Percentiles rank a stretch among this genome's conserved stretches.
Conservation (phyloP, 2,329 filamentous ascomycete species). For the Phialophora chinensis region DNA sequence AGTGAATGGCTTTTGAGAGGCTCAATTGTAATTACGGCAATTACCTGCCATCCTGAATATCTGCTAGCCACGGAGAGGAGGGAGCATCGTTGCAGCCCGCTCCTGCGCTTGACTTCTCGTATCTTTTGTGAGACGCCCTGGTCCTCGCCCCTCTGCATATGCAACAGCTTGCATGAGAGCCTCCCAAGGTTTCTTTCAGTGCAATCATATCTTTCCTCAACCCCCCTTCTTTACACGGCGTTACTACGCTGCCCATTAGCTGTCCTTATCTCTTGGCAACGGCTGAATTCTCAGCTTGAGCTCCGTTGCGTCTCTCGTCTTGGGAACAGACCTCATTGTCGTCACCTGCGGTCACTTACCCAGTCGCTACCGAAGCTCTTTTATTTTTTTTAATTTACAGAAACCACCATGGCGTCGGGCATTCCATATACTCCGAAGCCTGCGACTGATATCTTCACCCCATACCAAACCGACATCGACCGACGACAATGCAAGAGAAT, state of each 20-base stretch:
- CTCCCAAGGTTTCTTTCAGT: conserved; percentile 22
- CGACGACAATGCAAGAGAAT: conserved; percentile 67
- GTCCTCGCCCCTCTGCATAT: conserved; percentile 16
- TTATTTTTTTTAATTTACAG: conserved; percentile 19
- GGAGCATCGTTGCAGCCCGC: not conserved
- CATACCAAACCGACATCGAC: conserved; percentile 69
- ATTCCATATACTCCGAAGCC: conserved; percentile 48
- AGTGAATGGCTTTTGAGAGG: conserved; percentile 14
- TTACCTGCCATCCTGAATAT: not conserved
- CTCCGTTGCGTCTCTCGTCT: not conserved
- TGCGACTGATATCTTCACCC: conserved; percentile 59
- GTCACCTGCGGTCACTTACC: not conserved
- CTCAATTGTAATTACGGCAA: conserved; percentile 4
- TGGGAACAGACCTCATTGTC: not conserved
- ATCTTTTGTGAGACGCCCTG: conserved; percentile 1
- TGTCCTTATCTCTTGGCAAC: conserved; percentile 26
- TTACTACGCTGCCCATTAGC: not conserved
- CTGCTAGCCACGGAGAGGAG: not conserved
- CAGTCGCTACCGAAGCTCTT: conserved; percentile 5
- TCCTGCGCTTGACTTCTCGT: conserved; percentile 1
- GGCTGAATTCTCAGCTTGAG: conserved; percentile 2
- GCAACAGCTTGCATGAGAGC: conserved; percentile 27
- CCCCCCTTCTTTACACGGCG: conserved; percentile 16
- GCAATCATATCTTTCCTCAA: conserved; percentile 23
- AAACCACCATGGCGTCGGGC: conserved; percentile 38